Percentiles rank a stretch among this genome's conserved stretches.
These are phyloP conservation scores for Podaxis sp. DNA, from an alignment of 768 basidiomycete genomes.

Conservation along the genomic window DNA sequence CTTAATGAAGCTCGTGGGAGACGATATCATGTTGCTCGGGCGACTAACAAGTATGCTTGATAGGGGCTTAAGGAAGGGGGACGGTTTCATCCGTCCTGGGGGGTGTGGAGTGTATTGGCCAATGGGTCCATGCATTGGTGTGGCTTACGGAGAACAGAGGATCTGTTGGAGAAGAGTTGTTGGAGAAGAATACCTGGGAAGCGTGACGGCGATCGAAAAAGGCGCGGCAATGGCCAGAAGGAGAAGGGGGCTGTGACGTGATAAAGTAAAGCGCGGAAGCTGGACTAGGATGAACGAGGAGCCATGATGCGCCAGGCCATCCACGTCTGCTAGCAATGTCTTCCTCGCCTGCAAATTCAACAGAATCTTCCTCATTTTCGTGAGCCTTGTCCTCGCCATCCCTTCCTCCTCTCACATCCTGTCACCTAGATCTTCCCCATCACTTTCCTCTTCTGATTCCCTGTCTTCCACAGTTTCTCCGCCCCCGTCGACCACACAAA, in stretches of 20 bases:
- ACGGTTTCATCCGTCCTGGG: no score
- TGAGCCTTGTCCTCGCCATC: constrained; percentile 17
- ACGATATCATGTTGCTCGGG: background rate
- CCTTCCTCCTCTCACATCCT: constrained; percentile 17
- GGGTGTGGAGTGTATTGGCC: no score
- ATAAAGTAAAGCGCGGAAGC: background rate
- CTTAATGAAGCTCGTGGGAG: background rate
- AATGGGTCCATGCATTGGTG: no score
- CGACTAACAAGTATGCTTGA: background rate
- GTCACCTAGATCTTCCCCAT: constrained; percentile 19
- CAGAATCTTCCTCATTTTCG: background rate
- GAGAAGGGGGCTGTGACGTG: background rate
- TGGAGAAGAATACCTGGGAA: background rate
- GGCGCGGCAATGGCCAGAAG: background rate
- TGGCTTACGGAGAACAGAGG: background rate
- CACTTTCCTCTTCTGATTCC: constrained; percentile 20
- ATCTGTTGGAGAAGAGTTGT: background rate
- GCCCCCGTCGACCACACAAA: constrained; percentile 12
- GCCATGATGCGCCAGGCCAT: background rate
- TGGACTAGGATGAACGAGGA: constrained; percentile 12
- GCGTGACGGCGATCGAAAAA: background rate
- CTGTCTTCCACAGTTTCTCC: constrained; percentile 19
- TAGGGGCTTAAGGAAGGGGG: background rate
- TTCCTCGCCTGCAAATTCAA: background rate
- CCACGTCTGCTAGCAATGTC: constrained; percentile 2